A percentile compares a stretch with the other conserved stretches of the same genome.
Evolutionary conservation across 169 alveolate genomes (phyloP).

Genomic region (Plasmodium inui): DNA sequence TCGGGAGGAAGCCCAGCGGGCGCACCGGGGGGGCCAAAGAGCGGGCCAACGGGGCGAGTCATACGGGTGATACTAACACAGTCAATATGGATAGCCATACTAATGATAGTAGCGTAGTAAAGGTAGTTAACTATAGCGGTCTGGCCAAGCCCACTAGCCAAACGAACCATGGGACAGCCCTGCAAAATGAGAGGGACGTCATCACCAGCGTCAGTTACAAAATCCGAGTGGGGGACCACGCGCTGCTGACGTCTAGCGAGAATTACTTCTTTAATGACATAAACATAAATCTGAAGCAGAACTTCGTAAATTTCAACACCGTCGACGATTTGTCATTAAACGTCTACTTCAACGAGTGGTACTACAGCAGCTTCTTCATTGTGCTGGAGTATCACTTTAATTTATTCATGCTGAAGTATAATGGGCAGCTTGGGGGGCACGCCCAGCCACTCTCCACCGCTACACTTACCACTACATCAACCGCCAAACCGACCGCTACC

Average conservation of each 20-base stretch:
- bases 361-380: conserved; percentile 58
- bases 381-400: conserved; percentile 63
- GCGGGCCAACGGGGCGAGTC: background rate
- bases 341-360: conserved; percentile 63
- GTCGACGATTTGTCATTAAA: conserved; percentile 60
- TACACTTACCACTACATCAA: too few species aligned
- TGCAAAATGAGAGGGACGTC: background rate
- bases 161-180: background rate
- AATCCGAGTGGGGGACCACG: conserved; percentile 70
- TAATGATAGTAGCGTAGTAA: background rate
- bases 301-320: conserved; percentile 46
- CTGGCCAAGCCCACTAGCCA: background rate
- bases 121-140: too few species aligned
- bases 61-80: background rate
- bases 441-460: background rate
- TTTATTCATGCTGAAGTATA: conserved; percentile 10
- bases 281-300: conserved; percentile 67
- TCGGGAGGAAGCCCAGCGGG: background rate
- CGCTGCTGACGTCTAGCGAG: conserved; percentile 20
- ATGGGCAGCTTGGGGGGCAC: background rate
- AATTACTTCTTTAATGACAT: conserved; percentile 48
- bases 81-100: too few species aligned
- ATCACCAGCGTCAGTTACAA: conserved; percentile 29
- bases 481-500: background rate
- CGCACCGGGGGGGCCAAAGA: background rate